Evolutionary conservation across 768 basidiomycete genomes (phyloP).

Genomic region (Dendrothele bispora): DNA sequence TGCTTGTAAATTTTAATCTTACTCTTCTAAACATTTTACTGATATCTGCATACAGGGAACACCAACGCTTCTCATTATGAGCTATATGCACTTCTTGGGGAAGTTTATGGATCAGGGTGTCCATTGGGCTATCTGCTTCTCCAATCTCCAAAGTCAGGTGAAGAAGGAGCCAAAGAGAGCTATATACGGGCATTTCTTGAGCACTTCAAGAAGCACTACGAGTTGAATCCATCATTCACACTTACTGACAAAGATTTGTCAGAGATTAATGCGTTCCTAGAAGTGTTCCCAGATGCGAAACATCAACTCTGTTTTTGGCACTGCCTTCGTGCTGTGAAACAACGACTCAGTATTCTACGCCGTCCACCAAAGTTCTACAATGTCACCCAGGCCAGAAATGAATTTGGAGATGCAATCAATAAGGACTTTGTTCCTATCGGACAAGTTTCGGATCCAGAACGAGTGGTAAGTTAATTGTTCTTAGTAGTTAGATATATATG

Average conservation of each 20-base stretch:
- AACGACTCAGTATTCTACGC: slow-evolving; percentile 16
- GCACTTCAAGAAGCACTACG: slow-evolving; percentile 7
- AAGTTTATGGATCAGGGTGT: slow-evolving; percentile 22
- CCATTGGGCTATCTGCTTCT: slow-evolving; percentile 17
- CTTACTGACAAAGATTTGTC: slow-evolving; percentile 25
- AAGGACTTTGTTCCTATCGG: too few species aligned
- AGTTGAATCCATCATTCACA: slow-evolving; percentile 15
- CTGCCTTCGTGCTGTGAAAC: slow-evolving; percentile 17
- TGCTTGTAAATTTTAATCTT: slow-evolving; percentile 1
- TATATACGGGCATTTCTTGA: slow-evolving; percentile 18
- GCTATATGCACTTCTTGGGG: slow-evolving; percentile 22
- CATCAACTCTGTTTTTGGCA: slow-evolving; percentile 31
- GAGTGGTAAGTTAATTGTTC: too few species aligned
- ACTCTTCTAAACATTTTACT: not conserved
- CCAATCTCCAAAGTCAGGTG: slow-evolving; percentile 7
- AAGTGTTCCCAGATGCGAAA: slow-evolving; percentile 16
- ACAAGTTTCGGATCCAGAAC: too few species aligned
- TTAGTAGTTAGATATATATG: too few species aligned
- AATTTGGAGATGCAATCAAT: too few species aligned
- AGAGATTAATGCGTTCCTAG: slow-evolving; percentile 23
- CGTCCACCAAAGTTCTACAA: too few species aligned
- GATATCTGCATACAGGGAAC: slow-evolving; percentile 11
- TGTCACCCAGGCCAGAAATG: too few species aligned
- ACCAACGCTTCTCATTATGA: slow-evolving; percentile 21
- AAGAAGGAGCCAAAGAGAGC: slow-evolving; percentile 12